Evolutionary conservation across 2,329 filamentous ascomycete genomes (phyloP).

Genomic region (Fusarium coffeatum): DNA sequence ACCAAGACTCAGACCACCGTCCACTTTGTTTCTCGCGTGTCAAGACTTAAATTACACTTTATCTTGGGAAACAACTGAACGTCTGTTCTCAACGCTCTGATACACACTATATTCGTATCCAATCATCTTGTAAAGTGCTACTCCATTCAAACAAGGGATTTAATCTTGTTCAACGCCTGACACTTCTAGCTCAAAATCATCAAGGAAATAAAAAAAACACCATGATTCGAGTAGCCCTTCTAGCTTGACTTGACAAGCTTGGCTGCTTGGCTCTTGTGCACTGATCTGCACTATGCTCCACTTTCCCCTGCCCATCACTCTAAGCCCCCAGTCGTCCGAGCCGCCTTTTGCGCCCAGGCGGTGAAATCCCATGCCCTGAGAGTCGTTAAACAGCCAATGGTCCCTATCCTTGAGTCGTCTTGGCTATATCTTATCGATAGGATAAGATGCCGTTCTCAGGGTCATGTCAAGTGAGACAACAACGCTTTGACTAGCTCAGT

Average conservation of each 20-base stretch:
- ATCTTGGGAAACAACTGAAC: not conserved
- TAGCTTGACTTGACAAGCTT: not conserved
- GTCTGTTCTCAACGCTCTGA: not conserved
- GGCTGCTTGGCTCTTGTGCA: not conserved
- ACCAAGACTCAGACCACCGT: not conserved
- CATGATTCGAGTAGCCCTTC: not conserved
- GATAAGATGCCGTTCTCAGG: not conserved
- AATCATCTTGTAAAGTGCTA: not conserved
- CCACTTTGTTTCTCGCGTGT: not conserved
- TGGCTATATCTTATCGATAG: slow-evolving; percentile 1
- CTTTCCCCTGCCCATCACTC: slow-evolving; percentile 10
- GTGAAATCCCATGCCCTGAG: not conserved
- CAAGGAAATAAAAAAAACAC: not conserved
- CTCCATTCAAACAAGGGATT: not conserved
- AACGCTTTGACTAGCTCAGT: not conserved
- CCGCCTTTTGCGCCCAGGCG: slow-evolving; percentile 18
- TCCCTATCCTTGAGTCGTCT: not conserved
- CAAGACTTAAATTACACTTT: not conserved
- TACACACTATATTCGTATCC: too few relatives aligned
- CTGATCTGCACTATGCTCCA: not conserved
- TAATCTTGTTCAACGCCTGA: not conserved
- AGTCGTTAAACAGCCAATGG: not conserved
- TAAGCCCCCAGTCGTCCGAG: not conserved
- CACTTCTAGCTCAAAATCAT: not conserved
- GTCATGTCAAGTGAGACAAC: not conserved